phyloP scores from a whole-genome alignment of 148 eudicot genomes.

The Camellia lanceoleosa region DNA sequence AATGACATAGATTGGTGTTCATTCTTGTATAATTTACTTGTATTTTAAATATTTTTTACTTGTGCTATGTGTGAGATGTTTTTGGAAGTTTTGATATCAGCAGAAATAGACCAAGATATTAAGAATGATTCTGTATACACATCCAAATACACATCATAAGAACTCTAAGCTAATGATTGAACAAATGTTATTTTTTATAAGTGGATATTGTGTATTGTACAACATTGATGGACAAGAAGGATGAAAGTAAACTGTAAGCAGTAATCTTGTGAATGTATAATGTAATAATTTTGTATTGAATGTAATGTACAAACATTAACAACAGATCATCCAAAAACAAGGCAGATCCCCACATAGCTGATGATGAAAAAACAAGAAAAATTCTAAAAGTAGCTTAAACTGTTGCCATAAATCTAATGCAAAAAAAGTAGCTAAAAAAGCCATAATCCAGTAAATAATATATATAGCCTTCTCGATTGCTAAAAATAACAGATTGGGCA shows the following conservation, averaged over 20 bases:
- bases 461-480: constrained; percentile 9
- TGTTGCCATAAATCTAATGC: background rate
- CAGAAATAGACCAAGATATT: too few relatives aligned
- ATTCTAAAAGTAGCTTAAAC: background rate
- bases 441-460: constrained; percentile 4
- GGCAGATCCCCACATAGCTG: background rate
- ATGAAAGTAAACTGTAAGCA: background rate
- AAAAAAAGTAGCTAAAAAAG: background rate
- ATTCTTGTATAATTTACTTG: too few relatives aligned
- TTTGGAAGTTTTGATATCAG: too few relatives aligned
- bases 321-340: background rate
- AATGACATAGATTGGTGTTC: too few relatives aligned
- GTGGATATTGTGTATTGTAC: too few relatives aligned
- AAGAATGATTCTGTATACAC: too few relatives aligned
- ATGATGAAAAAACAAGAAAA: background rate
- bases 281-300: background rate
- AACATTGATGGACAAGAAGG: background rate
- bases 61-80: too few relatives aligned
- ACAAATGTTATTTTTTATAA: too few relatives aligned
- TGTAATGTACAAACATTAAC: constrained; percentile 4
- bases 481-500: constrained; percentile 8
- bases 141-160: too few relatives aligned
- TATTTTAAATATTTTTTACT: too few relatives aligned
- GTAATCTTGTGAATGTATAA: background rate
- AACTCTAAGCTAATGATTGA: too few relatives aligned